Evolutionary conservation across 1,284 basidiomycete species (phyloP), one percentile per base, ranked within the genome.

Genomic region (Puccinia hordei): DNA sequence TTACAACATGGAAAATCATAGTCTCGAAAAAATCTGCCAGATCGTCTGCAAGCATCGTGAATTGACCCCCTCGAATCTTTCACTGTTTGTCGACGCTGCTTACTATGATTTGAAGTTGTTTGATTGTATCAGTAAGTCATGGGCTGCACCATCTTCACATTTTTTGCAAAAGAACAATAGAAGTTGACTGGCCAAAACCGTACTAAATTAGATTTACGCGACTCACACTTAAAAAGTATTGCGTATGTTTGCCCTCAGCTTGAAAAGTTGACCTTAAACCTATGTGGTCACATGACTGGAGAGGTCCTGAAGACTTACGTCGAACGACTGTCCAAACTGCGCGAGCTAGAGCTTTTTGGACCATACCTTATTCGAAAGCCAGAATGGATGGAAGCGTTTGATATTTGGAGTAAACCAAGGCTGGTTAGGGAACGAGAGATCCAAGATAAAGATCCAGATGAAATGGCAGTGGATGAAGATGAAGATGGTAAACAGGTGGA

Each of bases 1-100:
- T 57, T 57, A 8, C 13, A 2, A 30, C 38, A 8, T 15, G 22
- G 3, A 61, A 27, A 61, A n/a, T n/a, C n/a, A n/a, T 41, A 74
- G 75, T 44, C 46, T 80, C 44, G 74, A 81, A 63, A 55, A 79
- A 55, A 92, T 96, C 63, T 90, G 92, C 33, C 92, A 92, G 85
- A 92, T 94, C 24, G 89, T 99, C 53, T 92, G 92, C 55, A 93
- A 93, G 86, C 94, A 92, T 83, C 89, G 96, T 49, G 90, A 91
- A 82, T 87, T 99, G 81, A 93, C 92, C 4, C 85, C 89, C 0
- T 89, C 92, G 82, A 95, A 93, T 73, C 91, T 90, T 0, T 89
- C 89, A 46, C 87, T 99, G 22, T 96, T 99, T 86, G 94, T 98
- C 84, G 90, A 91, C 78, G 87, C 90, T 0, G 86, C 89, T 55